Evolutionary conservation across 345 rosid species (phyloP), one percentile per base, ranked within the genome.

Genomic region (Eucalyptus marginata): DNA sequence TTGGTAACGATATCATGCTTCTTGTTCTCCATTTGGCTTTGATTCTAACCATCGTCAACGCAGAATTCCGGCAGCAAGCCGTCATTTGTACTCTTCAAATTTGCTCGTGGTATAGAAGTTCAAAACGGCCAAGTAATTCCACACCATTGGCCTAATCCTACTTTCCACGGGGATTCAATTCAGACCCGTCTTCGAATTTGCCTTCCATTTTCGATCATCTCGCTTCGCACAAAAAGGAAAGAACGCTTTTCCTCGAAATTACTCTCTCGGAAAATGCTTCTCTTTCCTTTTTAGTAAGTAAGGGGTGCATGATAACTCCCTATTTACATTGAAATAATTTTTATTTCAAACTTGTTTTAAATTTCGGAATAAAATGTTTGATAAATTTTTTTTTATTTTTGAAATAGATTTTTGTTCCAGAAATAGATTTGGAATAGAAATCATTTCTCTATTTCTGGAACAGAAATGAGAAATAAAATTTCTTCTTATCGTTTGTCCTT

Each of bases 401-500:
- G 40, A 40, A 40, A 40, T 40, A 40, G 40, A 4, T 36, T 36
- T 40, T 4, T 40, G 40, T 40, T 40, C 40, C 0, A 40, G 0
- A 40, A 40, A 40, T 40, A 40, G 40, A 4, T 40, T 40, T 40
- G 40, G 5, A 40, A 40, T 40, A 40, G 1, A 40, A 40, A 40
- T 40, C 5, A 40, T 4, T 40, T 40, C 40, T 40, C 40, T 40
- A 40, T 40, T 40, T 40, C 1, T 36, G 36, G 36, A 36, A 36
- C 36, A 36, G 36, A 36, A 36, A 36, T 40, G 40, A 40, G 4
- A 40, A 40, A 40, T 40, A 40, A 40, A 40, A 40, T 4, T 40
- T 4, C 5, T 40, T 40, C 0, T 40, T 1, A 40, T 40, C 40
- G 1, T 40, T 40, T 5, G 1, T 40, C 40, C 1, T 40, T 40